phyloP scores from a whole-genome alignment of 179 eudicot species.

The Spinacia oleracea region DNA sequence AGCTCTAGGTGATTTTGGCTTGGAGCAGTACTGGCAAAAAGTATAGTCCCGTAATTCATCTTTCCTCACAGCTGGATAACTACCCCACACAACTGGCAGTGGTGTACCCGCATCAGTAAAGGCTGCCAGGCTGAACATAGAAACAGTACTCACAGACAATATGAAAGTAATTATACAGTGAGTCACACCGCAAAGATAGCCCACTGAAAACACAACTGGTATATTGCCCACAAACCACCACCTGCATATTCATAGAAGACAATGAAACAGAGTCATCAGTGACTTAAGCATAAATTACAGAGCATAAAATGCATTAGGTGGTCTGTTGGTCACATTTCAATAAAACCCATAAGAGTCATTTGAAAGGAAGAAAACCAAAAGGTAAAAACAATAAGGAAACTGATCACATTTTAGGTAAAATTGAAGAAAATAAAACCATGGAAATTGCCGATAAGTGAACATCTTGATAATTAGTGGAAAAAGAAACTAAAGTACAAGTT shows the following conservation, averaged over 20 bases:
- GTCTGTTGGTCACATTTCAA: constrained; percentile 5
- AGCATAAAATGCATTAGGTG: constrained; percentile 1
- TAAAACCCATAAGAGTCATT: not conserved
- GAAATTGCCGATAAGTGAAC: not conserved
- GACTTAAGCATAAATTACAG: not conserved
- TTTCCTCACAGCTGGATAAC: constrained; percentile 76
- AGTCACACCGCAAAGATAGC: constrained; percentile 51
- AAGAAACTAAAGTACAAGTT: not conserved
- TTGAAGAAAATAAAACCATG: not conserved
- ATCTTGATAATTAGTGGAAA: not conserved
- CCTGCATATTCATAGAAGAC: constrained; percentile 50
- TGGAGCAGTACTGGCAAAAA: constrained; percentile 73
- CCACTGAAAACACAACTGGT: constrained; percentile 68
- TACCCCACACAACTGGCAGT: constrained; percentile 75
- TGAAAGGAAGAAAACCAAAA: not conserved
- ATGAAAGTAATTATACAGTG: constrained; percentile 48
- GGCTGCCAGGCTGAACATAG: constrained; percentile 69
- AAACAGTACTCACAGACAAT: constrained; percentile 62
- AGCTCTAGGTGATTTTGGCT: constrained; percentile 86
- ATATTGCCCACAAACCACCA: constrained; percentile 89
- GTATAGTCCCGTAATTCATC: constrained; percentile 76
- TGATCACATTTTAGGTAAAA: not conserved
- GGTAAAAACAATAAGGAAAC: not conserved
- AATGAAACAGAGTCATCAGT: not conserved
- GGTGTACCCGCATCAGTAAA: constrained; percentile 77